Evolutionary conservation across 345 rosid genomes (phyloP), one percentile per base, ranked within the genome.

Genomic region (Erodium maritimum): DNA sequence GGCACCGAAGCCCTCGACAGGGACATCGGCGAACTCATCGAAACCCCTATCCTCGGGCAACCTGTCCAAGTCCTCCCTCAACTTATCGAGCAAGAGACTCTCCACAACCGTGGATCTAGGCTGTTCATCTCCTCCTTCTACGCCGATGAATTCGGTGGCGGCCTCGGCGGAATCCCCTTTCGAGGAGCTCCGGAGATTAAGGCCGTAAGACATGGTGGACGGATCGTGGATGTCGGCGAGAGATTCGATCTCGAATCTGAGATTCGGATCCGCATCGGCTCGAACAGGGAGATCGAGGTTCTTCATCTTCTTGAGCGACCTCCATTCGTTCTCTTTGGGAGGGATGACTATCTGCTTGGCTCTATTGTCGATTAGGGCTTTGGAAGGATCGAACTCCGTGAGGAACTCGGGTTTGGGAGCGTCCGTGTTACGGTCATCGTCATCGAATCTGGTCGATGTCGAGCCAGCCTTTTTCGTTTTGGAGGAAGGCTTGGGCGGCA

Each of bases 1-100:
- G 19, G 76, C 80, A 0, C 84, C 95, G 37, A 78, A 91, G 1
- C 71, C 91, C 64, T 88, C 96, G 0, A 91, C 91, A 0, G 98
- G 86, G 66, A 84, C 70, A 21, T 81, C 90, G 33, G 74, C 80
- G 63, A 72, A 80, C 62, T 85, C 96, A 60, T 80, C 90, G 10
- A 75, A 63, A 0, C 80, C 81, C 3, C 69, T 79, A 72, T 88
- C 85, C n/a, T 88, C 95, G 11, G 88, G 85, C 50, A 88, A 65
- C 54, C 68, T 62, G 19, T 73, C 59, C 57, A 91, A 16, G 50
- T 84, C 90, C 50, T 69, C 68, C 69, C 55, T 80, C 45, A 85
- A 64, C 42, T 73, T 85, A 69, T 80, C 81, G 59, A 80, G 19
- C 58, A 72, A 45, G 45, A 64, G 48, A 63, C 64, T 67, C 62